A percentile compares a stretch with the other conserved stretches of the same genome.
phyloP scores from a whole-genome alignment of 352 stramenopile species.

The Halophytophthora batemanensis region DNA sequence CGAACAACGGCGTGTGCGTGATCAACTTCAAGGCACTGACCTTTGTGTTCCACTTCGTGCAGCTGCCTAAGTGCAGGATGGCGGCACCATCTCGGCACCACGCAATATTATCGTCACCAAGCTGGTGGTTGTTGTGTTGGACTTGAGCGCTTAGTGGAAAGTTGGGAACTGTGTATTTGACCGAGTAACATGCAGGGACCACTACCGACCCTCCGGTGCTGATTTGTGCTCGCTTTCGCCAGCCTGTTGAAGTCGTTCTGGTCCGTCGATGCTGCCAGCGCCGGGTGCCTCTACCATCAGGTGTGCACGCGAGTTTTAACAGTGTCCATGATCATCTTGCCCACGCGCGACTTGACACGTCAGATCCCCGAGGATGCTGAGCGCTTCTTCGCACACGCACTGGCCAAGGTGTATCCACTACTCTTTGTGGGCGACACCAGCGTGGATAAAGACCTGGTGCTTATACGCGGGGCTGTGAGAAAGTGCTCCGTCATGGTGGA shows the following conservation, averaged over 20 bases:
- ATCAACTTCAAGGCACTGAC: constrained; percentile 94
- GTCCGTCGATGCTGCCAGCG: too few relatives aligned
- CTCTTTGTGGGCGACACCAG: constrained; percentile 90
- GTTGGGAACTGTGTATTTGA: too few relatives aligned
- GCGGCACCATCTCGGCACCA: constrained; percentile 51
- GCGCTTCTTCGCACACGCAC: constrained; percentile 57
- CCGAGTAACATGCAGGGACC: too few relatives aligned
- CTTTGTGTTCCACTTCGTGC: constrained; percentile 93
- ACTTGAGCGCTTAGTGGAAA: too few relatives aligned
- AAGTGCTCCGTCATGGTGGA: constrained; percentile 78
- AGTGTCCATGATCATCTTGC: constrained; percentile 88
- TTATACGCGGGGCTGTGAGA: constrained; percentile 51
- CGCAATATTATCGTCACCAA: constrained; percentile 54
- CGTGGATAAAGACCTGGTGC: constrained; percentile 80
- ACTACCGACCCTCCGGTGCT: too few relatives aligned
- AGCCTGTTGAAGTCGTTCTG: too few relatives aligned
- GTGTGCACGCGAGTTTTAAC: too few relatives aligned
- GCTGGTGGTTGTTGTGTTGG: too few relatives aligned
- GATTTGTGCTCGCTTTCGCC: too few relatives aligned
- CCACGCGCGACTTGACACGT: constrained; percentile 85
- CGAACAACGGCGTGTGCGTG: constrained; percentile 93
- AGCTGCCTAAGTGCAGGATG: constrained; percentile 82
- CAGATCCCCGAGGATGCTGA: constrained; percentile 80
- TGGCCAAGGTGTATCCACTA: constrained; percentile 69
- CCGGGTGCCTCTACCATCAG: too few relatives aligned